Evolutionary conservation across 1,284 basidiomycete species (phyloP), one percentile per base, ranked within the genome.

Genomic region (Wallemia hederae): DNA sequence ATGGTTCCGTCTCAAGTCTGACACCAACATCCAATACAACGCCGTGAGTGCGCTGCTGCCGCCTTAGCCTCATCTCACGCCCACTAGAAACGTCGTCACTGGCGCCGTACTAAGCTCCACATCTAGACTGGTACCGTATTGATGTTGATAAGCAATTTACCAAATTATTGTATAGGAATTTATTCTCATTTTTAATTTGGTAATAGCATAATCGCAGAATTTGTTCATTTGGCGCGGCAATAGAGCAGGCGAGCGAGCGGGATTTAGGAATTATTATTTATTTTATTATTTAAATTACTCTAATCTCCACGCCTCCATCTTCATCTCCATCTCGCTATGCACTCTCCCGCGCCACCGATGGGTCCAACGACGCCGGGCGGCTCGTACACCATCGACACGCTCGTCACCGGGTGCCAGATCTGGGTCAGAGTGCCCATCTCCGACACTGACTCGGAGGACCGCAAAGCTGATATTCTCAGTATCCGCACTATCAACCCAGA

Each of bases 331-430:
- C 17, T 31, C 7, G 29, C 11, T 15, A 49, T 49, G 39, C 39
- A 49, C 39, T 49, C 39, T 14, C 39, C 39, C 22, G 39, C 39
- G 39, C 39, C 39, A 49, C 9, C 39, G n/a, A 49, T 49, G 39
- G 39, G 39, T 14, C 39, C 39, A 49, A 49, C 39, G 5, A 49
- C 39, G 9, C 39, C 39, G n/a, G 39, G 9, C 22, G 39, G 39
- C n/a, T 17, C 14, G 5, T 49, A 49, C n/a, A 49, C 39, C 5
- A 49, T 49, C 5, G 62, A 63, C 15, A 62, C 14, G 11, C n/a
- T 96, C 65, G 78, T 80, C 62, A 83, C 89, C 65, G 90, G 90
- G 62, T 92, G 89, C 74, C 92, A 92, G 74, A 79, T 96, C 69
- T 89, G 82, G 72, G 85, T 91, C 64, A 78, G 78, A 61, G 82